Base-by-base conservation (phyloP, 331 rosid species). In the Cydonia oblonga region DNA sequence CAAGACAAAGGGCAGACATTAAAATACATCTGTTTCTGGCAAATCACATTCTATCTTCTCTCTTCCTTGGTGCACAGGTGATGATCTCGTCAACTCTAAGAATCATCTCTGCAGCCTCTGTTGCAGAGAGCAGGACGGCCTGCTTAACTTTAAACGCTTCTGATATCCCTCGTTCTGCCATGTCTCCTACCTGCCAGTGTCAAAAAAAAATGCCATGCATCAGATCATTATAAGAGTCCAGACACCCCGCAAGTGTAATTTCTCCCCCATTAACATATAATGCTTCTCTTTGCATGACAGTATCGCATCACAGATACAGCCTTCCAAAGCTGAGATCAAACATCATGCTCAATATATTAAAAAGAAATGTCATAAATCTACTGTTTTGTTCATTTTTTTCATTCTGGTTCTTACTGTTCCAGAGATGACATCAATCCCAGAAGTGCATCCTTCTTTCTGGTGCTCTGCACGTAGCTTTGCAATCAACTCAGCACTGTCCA, bases 31-130 rank as follows among this genome's bases (percentile, higher is more conserved):
- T 29, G 71, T 63, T 71, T 71, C 73, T 23, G 53, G n/a, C 11
- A 49, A 23, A 14, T 89, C 77, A 91, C 97, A 91, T 95, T 75
- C 92, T 86, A 65, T 90, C 90, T 81, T 95, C 99, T 82, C 99
- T 89, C 87, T 84, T 85, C 83, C 99, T 78, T 3, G 97, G 99
- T 71, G 99, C 99, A 77, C 99, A 95, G 0, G 96, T 91, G 75
- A 95, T 91, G 86, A 95, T 95, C 82, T 89, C 96, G 74, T 95
- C 97, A 64, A 95, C 97, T 78, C 97, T 84, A 44, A 95, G 96
- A 75, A 95, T 89, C 97, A 95, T 95, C 84, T 91, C 97, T 72
- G 96, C 93, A 15, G 97, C 99, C 86, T 91, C 99, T 11, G 97
- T 95, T 14, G 99, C 84, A 65, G 99, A 95, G 32, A 91, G 89